These are phyloP conservation scores for Acacia confusa DNA, from an alignment of 306 rosid genomes.

Conservation along the genomic window DNA sequence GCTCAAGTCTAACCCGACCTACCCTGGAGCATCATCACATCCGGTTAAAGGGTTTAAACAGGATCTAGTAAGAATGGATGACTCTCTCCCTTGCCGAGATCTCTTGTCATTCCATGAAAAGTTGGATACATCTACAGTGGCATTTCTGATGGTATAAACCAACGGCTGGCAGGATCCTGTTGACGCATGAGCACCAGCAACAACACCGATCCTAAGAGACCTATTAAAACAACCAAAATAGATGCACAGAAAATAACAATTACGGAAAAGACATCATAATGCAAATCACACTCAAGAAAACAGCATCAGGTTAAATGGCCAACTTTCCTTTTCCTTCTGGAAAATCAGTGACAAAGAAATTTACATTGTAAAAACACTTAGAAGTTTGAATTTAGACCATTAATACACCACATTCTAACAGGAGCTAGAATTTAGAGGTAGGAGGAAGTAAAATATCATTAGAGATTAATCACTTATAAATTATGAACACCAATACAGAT, in stretches of 20 bases:
- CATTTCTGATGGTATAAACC: slow-evolving; percentile 58
- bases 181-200: slow-evolving; percentile 62
- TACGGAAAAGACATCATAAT: neutral
- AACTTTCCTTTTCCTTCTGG: neutral
- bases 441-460: slow-evolving; percentile 4
- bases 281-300: slow-evolving; percentile 22
- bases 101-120: slow-evolving; percentile 96
- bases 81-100: slow-evolving; percentile 96
- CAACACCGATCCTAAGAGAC: slow-evolving; percentile 93
- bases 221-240: slow-evolving; percentile 47
- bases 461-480: neutral
- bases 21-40: slow-evolving; percentile 80
- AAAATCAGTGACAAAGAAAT: slow-evolving; percentile 10
- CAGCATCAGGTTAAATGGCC: slow-evolving; percentile 17
- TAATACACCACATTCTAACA: neutral
- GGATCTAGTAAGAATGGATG: slow-evolving; percentile 84
- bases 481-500: neutral
- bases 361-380: slow-evolving; percentile 2
- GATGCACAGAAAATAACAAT: slow-evolving; percentile 21
- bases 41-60: slow-evolving; percentile 89
- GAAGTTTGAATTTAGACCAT: neutral
- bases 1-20: slow-evolving; percentile 34
- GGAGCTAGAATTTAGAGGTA: slow-evolving; percentile 10
- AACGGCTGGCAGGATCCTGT: slow-evolving; percentile 78
- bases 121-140: slow-evolving; percentile 72